Conservation (phyloP, 1,284 basidiomycete genomes). For the Sutorius eximius region DNA sequence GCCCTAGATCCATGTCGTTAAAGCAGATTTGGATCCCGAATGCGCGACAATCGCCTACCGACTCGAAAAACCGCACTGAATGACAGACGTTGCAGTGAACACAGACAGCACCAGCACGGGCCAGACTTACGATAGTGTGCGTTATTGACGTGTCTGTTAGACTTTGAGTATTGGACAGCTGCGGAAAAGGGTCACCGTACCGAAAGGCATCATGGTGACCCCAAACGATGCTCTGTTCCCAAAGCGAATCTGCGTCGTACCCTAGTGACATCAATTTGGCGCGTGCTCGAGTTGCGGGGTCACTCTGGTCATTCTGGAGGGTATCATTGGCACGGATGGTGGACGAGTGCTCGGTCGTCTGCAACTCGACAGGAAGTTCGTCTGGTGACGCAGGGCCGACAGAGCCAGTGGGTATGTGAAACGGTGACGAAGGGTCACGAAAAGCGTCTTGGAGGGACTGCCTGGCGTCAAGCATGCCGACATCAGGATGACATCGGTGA, state of each 20-base stretch:
- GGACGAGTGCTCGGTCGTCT: background rate
- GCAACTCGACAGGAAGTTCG: constrained; percentile 20
- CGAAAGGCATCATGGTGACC: constrained; percentile 75
- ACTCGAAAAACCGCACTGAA: constrained; percentile 66
- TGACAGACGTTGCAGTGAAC: constrained; percentile 1
- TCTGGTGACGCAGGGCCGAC: constrained; percentile 62
- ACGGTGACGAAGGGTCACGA: constrained; percentile 65
- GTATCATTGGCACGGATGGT: background rate
- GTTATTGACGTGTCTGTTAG: constrained; percentile 71
- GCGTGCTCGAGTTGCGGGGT: constrained; percentile 41
- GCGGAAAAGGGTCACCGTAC: constrained; percentile 41
- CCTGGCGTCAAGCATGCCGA: background rate
- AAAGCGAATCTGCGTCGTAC: constrained; percentile 61
- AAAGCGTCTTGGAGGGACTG: constrained; percentile 60
- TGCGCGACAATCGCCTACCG: constrained; percentile 37
- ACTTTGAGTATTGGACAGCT: background rate
- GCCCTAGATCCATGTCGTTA: constrained; percentile 38
- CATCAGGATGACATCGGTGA: background rate
- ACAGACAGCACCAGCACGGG: background rate
- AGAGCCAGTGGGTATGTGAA: constrained; percentile 59
- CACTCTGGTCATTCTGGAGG: background rate
- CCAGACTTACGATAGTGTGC: constrained; percentile 57
- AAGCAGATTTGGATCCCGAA: background rate
- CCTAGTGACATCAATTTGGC: constrained; percentile 48
- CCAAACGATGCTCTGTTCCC: constrained; percentile 73